Conservation (phyloP, 768 basidiomycete genomes). For the button mushroom (Agaricus bisporus) region DNA sequence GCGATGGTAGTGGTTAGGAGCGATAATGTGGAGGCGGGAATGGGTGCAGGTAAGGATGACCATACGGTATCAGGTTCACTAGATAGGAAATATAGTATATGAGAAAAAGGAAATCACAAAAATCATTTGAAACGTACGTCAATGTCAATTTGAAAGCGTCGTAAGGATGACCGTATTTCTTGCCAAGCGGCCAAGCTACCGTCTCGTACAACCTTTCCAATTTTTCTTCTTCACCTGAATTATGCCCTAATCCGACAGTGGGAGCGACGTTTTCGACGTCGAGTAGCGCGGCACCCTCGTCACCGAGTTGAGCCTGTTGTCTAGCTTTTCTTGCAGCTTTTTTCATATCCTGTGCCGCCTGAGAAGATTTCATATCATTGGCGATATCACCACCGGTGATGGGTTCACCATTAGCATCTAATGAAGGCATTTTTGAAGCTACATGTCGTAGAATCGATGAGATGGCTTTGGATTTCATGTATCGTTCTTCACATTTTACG, state of each 20-base stretch:
- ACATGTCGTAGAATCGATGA: slow-evolving; percentile 91
- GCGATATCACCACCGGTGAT: slow-evolving; percentile 14
- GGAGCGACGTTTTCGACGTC: slow-evolving; percentile 29
- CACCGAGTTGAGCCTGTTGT: slow-evolving; percentile 26
- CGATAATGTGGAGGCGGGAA: slow-evolving; percentile 49
- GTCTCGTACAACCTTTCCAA: slow-evolving; percentile 86
- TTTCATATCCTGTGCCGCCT: slow-evolving; percentile 35
- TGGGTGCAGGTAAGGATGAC: slow-evolving; percentile 51
- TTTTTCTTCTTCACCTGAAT: slow-evolving; percentile 66
- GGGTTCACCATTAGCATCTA: slow-evolving; percentile 27
- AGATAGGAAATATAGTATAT: neutral
- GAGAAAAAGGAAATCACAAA: neutral
- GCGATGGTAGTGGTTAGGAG: slow-evolving; percentile 82
- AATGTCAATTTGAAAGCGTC: slow-evolving; percentile 98
- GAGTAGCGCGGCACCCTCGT: slow-evolving; percentile 22
- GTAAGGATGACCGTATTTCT: slow-evolving; percentile 91
- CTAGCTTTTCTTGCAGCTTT: slow-evolving; percentile 38
- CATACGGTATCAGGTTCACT: slow-evolving; percentile 71
- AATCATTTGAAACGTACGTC: slow-evolving; percentile 49
- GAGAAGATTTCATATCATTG: slow-evolving; percentile 30
- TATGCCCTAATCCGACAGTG: slow-evolving; percentile 18
- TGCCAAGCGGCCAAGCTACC: slow-evolving; percentile 89
- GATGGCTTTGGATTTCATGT: slow-evolving; percentile 96
- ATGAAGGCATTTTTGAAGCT: slow-evolving; percentile 69
- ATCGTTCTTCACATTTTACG: slow-evolving; percentile 97